Conservation (phyloP, 2,329 filamentous ascomycete genomes). For the Fusarium miscanthi region DNA sequence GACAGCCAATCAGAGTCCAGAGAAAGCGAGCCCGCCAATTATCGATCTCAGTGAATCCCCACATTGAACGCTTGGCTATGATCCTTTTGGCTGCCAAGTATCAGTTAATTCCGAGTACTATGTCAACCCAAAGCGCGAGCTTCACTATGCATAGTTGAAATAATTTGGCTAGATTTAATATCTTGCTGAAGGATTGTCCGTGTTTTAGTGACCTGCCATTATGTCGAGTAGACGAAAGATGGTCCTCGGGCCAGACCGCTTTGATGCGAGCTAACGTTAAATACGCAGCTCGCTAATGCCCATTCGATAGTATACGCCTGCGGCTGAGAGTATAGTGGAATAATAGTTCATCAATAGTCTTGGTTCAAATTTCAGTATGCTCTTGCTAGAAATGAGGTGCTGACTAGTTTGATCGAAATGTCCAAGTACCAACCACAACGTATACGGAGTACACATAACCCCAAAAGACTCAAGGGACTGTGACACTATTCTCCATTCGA, state of each 20-base stretch:
- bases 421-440: accelerated
- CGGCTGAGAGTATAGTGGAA: background rate
- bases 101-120: background rate
- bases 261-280: accelerated
- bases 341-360: accelerated
- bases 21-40: constrained; percentile 2
- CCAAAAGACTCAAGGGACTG: background rate
- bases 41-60: accelerated
- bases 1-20: background rate
- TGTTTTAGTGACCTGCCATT: accelerated
- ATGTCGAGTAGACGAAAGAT: accelerated
- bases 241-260: accelerated
- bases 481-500: too few relatives aligned
- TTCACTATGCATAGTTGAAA: too few relatives aligned
- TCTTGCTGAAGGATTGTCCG: accelerated
- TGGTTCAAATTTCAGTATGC: accelerated
- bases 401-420: background rate
- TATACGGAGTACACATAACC: accelerated
- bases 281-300: too few relatives aligned
- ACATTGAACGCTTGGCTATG: background rate
- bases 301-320: background rate
- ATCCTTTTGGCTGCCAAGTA: background rate
- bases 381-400: background rate
- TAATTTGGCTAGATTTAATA: too few relatives aligned
- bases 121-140: background rate